phyloP scores from a whole-genome alignment of 768 basidiomycete genomes.

The Rhizopogon rudus region DNA sequence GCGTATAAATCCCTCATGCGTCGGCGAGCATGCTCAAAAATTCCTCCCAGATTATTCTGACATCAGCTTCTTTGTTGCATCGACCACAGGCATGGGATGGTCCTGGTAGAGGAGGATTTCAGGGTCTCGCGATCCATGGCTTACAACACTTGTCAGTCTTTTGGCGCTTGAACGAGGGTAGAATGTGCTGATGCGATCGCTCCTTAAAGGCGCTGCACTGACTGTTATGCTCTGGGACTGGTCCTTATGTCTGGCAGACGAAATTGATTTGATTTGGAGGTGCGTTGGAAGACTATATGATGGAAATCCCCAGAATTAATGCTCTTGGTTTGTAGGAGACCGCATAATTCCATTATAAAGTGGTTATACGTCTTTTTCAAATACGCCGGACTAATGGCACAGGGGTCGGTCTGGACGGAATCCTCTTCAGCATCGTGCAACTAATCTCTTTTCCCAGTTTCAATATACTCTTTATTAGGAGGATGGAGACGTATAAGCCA shows the following conservation, averaged over 20 bases:
- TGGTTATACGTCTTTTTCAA: constrained; percentile 23
- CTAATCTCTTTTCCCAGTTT: constrained; percentile 3
- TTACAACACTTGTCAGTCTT: too few relatives aligned
- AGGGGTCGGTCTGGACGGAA: constrained; percentile 8
- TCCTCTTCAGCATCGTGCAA: not conserved
- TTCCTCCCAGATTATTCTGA: too few relatives aligned
- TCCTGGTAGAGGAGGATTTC: too few relatives aligned
- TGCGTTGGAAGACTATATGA: constrained; percentile 9
- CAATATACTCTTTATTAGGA: constrained; percentile 4
- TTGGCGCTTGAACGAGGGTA: too few relatives aligned
- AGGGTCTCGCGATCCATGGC: too few relatives aligned
- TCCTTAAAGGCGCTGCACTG: constrained; percentile 8
- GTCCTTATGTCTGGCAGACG: too few relatives aligned
- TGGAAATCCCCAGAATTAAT: not conserved
- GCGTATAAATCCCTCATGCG: too few relatives aligned
- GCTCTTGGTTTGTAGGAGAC: constrained; percentile 7
- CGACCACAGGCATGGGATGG: too few relatives aligned
- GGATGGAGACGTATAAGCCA: not conserved
- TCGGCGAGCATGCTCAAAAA: too few relatives aligned
- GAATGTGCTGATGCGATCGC: not conserved
- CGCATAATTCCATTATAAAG: constrained; percentile 12
- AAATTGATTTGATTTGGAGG: constrained; percentile 9
- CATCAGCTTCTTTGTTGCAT: too few relatives aligned
- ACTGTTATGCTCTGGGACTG: constrained; percentile 15
- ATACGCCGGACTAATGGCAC: constrained; percentile 12